These are phyloP conservation scores for Psidium friedrichsthalianum DNA, from an alignment of 345 rosid genomes.

Conservation along the genomic window DNA sequence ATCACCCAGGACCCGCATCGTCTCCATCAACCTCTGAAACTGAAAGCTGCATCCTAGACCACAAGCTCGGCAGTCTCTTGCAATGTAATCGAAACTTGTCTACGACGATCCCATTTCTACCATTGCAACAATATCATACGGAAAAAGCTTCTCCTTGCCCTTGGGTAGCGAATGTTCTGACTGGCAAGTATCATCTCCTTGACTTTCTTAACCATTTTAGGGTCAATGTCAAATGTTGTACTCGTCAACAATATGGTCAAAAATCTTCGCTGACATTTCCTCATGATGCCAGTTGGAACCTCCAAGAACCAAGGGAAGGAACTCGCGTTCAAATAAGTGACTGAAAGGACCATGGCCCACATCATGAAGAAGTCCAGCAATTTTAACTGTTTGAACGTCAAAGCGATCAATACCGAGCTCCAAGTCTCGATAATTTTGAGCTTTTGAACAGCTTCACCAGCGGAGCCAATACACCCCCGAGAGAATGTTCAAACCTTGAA, in stretches of 20 bases:
- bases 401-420: conserved; percentile 71
- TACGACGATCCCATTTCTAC: conserved; percentile 93
- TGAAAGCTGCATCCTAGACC: conserved; percentile 82
- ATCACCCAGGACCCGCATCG: conserved; percentile 75
- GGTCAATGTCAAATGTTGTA: too few species aligned
- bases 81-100: conserved; percentile 97
- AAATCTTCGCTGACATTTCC: too few species aligned
- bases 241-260: too few species aligned
- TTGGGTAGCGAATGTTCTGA: conserved; percentile 40
- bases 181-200: conserved; percentile 92
- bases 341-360: conserved; percentile 97
- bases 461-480: conserved; percentile 81
- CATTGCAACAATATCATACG: conserved; percentile 97
- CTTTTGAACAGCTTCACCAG: conserved; percentile 61
- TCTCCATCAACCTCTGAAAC: conserved; percentile 80
- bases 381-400: conserved; percentile 81
- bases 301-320: conserved; percentile 60
- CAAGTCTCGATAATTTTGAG: conserved; percentile 55
- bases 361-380: conserved; percentile 95
- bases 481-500: conserved; percentile 92
- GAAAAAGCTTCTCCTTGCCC: conserved; percentile 65
- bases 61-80: conserved; percentile 90
- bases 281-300: conserved; percentile 21
- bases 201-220: too few species aligned
- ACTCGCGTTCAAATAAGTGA: conserved; percentile 81